Percentiles rank a stretch among this genome's conserved stretches.
Conservation (phyloP, 805 yeast species). For the Ogataea philodendri region DNA sequence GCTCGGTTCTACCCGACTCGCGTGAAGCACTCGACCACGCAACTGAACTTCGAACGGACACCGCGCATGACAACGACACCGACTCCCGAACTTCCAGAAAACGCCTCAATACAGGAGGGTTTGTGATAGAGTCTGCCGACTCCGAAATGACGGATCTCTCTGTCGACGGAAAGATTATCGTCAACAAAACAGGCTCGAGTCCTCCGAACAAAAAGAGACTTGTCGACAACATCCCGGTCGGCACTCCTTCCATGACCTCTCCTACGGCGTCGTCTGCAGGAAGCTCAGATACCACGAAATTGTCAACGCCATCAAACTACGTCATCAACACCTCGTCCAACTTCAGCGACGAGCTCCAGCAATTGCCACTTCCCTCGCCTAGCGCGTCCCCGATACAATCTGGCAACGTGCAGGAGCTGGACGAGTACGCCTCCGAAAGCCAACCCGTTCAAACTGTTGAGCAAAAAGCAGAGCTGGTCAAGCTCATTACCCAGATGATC, state of each 20-base stretch:
- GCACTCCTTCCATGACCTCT: slow-evolving; percentile 13
- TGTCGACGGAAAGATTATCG: slow-evolving; percentile 13
- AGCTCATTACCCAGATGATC: slow-evolving; percentile 36
- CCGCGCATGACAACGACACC: slow-evolving; percentile 3
- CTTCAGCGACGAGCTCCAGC: slow-evolving; percentile 32
- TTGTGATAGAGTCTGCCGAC: slow-evolving; percentile 12
- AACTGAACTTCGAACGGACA: background rate
- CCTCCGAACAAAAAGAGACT: slow-evolving; percentile 24
- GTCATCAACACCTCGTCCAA: slow-evolving; percentile 9
- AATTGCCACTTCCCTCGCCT: slow-evolving; percentile 67
- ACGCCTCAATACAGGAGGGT: slow-evolving; percentile 19
- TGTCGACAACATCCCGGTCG: slow-evolving; percentile 13
- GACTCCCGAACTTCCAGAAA: slow-evolving; percentile 15
- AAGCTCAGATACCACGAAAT: slow-evolving; percentile 15
- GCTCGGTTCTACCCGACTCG: slow-evolving; percentile 16
- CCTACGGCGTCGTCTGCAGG: slow-evolving; percentile 18
- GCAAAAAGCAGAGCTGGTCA: slow-evolving; percentile 34
- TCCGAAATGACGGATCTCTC: slow-evolving; percentile 22
- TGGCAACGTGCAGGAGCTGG: slow-evolving; percentile 25
- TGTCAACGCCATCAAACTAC: slow-evolving; percentile 15
- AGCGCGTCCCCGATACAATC: slow-evolving; percentile 57
- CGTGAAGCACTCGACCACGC: background rate
- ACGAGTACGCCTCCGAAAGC: slow-evolving; percentile 1
- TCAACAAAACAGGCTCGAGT: slow-evolving; percentile 15
- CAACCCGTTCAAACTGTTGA: slow-evolving; percentile 4